Conservation (phyloP, 495 filamentous ascomycete species). For the Neurospora sp. region DNA sequence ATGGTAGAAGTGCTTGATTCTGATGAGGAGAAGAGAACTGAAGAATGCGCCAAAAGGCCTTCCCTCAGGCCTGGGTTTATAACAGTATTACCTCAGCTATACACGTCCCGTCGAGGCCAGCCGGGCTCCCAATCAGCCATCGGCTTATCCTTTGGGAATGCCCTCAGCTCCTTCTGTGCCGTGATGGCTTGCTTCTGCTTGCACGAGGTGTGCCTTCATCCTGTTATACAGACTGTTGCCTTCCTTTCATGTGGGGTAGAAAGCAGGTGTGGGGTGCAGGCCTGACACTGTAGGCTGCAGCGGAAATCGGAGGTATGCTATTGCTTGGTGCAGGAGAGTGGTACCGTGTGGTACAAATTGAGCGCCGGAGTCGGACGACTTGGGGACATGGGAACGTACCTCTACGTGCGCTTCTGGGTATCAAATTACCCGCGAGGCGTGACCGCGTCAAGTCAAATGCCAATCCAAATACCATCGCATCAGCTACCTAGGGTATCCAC, state of each 20-base stretch:
- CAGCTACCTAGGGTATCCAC: background rate
- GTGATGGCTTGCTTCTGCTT: background rate
- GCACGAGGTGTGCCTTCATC: background rate
- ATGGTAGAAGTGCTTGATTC: background rate
- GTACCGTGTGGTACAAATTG: no score
- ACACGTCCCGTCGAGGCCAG: background rate
- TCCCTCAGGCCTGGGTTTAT: background rate
- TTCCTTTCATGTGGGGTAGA: background rate
- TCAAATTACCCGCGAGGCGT: background rate
- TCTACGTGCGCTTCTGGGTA: background rate
- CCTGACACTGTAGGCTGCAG: background rate
- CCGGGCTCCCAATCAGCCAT: background rate
- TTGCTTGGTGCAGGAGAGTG: no score
- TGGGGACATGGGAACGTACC: no score
- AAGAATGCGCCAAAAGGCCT: background rate
- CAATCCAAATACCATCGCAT: background rate
- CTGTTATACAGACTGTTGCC: background rate
- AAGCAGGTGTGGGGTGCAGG: background rate
- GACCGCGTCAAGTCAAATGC: background rate
- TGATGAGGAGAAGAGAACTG: background rate
- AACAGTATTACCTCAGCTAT: background rate
- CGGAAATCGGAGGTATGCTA: no score
- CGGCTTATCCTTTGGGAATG: background rate
- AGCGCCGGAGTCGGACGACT: no score
- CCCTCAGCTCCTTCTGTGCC: background rate